Evolutionary conservation across 2,329 filamentous ascomycete species (phyloP).

Genomic region (Thielaviopsis ethacetica): DNA sequence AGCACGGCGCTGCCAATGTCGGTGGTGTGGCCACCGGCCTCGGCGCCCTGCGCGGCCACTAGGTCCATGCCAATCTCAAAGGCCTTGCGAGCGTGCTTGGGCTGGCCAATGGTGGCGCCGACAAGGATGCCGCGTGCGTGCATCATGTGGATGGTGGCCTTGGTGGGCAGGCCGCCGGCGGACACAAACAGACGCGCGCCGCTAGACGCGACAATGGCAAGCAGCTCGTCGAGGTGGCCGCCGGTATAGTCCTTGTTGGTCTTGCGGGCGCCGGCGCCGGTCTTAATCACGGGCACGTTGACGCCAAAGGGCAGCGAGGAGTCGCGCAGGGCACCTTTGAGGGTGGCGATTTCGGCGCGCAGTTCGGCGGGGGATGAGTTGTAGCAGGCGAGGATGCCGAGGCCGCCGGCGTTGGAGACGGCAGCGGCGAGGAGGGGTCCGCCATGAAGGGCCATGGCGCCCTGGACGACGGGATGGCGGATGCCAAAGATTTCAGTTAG

Average conservation of each 20-base stretch:
- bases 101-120: constrained; percentile 97
- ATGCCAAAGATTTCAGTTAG: constrained; percentile 67
- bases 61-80: constrained; percentile 77
- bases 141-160: constrained; percentile 53
- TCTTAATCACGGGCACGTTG: constrained; percentile 78
- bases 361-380: constrained; percentile 61
- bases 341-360: constrained; percentile 65
- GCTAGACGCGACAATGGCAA: constrained; percentile 71
- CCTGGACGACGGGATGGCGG: constrained; percentile 76
- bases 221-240: constrained; percentile 72
- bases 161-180: constrained; percentile 75
- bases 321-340: constrained; percentile 55
- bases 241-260: constrained; percentile 95
- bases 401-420: constrained; percentile 75
- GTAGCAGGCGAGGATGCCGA: constrained; percentile 58
- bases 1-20: constrained; percentile 75
- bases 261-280: constrained; percentile 67
- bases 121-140: constrained; percentile 68
- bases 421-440: constrained; percentile 65
- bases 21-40: constrained; percentile 86
- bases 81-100: constrained; percentile 80
- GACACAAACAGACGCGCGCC: constrained; percentile 75
- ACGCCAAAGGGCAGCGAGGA: constrained; percentile 72
- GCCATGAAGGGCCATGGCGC: constrained; percentile 82
- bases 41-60: constrained; percentile 80